These are phyloP conservation scores for Dioszegia aurantiaca DNA, from an alignment of 768 basidiomycete genomes.

Conservation along the genomic window DNA sequence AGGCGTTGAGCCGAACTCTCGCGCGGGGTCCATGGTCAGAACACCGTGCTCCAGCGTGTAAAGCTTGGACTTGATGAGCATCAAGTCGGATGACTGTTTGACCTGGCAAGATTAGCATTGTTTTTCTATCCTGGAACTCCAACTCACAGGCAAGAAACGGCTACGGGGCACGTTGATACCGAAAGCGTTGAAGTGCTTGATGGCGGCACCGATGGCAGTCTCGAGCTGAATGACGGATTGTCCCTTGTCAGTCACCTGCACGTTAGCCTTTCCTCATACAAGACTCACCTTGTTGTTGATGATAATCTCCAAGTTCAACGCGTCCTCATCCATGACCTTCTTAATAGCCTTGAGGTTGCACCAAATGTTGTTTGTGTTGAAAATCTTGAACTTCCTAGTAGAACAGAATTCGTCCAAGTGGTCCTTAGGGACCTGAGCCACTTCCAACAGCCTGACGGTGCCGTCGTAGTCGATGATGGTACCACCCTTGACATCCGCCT, in stretches of 20 bases:
- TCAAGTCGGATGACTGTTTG: conserved; percentile 54
- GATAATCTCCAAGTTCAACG: conserved; percentile 90
- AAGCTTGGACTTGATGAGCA: conserved; percentile 87
- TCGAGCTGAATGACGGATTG: conserved; percentile 84
- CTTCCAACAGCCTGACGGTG: conserved; percentile 80
- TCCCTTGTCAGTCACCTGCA: conserved; percentile 78
- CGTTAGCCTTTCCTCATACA: not conserved
- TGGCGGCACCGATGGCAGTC: conserved; percentile 88
- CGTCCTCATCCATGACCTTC: conserved; percentile 78
- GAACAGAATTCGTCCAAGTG: conserved; percentile 94
- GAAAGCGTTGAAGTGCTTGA: conserved; percentile 74
- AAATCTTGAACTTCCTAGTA: conserved; percentile 78
- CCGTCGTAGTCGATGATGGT: conserved; percentile 90
- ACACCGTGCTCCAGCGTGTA: conserved; percentile 87
- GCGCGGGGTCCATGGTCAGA: conserved; percentile 63
- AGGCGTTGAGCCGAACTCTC: conserved; percentile 60
- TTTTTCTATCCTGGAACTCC: too few relatives aligned
- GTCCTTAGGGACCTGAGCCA: conserved; percentile 89
- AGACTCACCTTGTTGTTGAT: conserved; percentile 61
- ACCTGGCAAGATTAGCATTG: conserved; percentile 53
- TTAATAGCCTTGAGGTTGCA: conserved; percentile 68
- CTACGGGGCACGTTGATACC: conserved; percentile 92
- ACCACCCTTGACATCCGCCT: conserved; percentile 79
- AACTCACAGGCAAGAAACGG: conserved; percentile 76
- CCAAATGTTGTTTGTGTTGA: conserved; percentile 35